Evolutionary conservation across 331 rosid genomes (phyloP).

Genomic region (Saraca asoca): DNA sequence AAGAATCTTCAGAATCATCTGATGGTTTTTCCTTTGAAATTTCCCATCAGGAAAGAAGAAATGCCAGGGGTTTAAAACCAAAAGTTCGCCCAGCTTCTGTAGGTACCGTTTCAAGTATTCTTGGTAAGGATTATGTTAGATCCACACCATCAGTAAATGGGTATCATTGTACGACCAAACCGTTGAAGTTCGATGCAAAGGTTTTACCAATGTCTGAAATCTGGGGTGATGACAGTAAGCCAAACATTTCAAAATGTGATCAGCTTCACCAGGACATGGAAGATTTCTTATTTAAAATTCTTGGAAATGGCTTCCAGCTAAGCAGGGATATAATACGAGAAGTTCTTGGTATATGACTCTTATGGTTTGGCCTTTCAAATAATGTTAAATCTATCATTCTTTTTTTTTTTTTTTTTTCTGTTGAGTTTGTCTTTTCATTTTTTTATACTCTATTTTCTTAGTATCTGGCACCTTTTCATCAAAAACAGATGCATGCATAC

Average conservation of each 20-base stretch:
- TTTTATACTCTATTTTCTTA: neutral
- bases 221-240: slow-evolving; percentile 43
- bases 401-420: neutral
- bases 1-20: slow-evolving; percentile 40
- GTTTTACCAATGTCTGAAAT: slow-evolving; percentile 50
- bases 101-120: slow-evolving; percentile 67
- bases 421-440: slow-evolving; percentile 8
- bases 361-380: slow-evolving; percentile 1
- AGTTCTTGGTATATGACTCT: slow-evolving; percentile 70
- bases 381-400: neutral
- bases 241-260: slow-evolving; percentile 31
- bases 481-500: too few species aligned
- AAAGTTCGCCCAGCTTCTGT: slow-evolving; percentile 56
- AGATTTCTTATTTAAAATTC: slow-evolving; percentile 74
- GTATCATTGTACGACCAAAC: slow-evolving; percentile 38
- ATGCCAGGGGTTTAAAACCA: slow-evolving; percentile 29
- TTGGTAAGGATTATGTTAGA: slow-evolving; percentile 56
- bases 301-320: slow-evolving; percentile 76
- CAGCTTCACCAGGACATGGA: slow-evolving; percentile 66
- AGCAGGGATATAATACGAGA: slow-evolving; percentile 60
- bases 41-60: slow-evolving; percentile 40
- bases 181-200: slow-evolving; percentile 52
- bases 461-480: too few species aligned
- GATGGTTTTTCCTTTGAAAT: slow-evolving; percentile 35
- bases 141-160: slow-evolving; percentile 46